Base-by-base conservation (phyloP, 345 rosid genomes). In the Rhodamnia argentea region DNA sequence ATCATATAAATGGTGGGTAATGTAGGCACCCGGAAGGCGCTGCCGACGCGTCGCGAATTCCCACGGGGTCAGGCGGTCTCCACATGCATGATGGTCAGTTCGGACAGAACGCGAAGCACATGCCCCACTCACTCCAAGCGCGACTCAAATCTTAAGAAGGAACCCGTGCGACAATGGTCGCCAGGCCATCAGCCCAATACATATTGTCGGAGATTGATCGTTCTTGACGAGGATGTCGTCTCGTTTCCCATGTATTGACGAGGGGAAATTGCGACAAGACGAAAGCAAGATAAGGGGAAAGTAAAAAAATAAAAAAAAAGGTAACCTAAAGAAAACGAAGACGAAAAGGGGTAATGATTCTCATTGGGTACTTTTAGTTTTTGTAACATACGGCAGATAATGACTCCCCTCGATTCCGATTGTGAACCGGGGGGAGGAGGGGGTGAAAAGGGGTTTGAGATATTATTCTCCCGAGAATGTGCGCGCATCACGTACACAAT, bases 221-320 rank as follows among this genome's bases (percentile, higher is more conserved):
- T 6, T 82, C 55, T 50, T 82, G 53, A 82, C 18, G 83, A 82
- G 83, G 37, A 3, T 52, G 55, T 12, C 32, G 37, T 42, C 76
- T 64, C 76, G 81, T 70, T 70, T 37, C 37, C 81, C 26, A 70
- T 9, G 81, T 40, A 37, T 32, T 4, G 83, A 1, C 82, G 27
- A 32, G 44, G 51, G 82, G 89, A 90, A 37, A 37, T 70, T 3
- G 26, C 18, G 47, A 32, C 81, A 70, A 70, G 22, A 37, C 37
- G 47, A 70, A 18, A 70, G 81, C 81, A 37, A 37, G 81, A 88
- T 91, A 89, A 84, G 90, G 90, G 70, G 44, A 52, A 76, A 62
- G 16, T 44, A 32, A 8, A n/a, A 23, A 23, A 23, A 29, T 42
- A 84, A 58, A 84, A 78, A 54, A 84, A 82, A 59, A 15, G 23